Base-by-base conservation (phyloP, 768 basidiomycete genomes). In the Phylloporus arenicola region DNA sequence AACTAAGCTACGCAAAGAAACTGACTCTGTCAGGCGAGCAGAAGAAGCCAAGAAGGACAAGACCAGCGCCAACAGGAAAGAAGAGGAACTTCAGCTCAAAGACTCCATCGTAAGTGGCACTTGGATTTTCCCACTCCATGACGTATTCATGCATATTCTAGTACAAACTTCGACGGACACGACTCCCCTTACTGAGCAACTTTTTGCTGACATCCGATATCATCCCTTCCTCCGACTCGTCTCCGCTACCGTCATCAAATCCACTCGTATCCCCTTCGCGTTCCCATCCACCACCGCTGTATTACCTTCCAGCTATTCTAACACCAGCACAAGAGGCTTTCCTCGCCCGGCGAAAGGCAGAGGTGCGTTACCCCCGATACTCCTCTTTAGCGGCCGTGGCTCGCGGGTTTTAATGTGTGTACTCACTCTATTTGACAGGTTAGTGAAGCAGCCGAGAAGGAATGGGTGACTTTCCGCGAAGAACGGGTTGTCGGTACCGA, bases 31-130 rank as follows among this genome's bases (percentile, higher is more conserved):
- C 71, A 81, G 88, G 67, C 78, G 84, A 68, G 83, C 84, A 58
- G 88, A 89, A 75, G 88, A 91, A 70, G 84, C 83, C 53, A 89
- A 89, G 71, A 87, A 87, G 68, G 86, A 88, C 70, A 88, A 88
- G 69, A 80, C 80, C 43, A 55, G 64, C 34, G 86, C 88, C 41
- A 87, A 82, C 67, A 75, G 87, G 55, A 88, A 81, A 67, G 89
- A 92, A 70, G 87, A 90, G 64, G 88, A 92, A 7, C 64, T 89
- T 41, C 84, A 86, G 59, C 75, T 90, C 44, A 86, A 83, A 68
- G 88, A 90, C 59, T 88, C 85, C 8, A 80, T 91, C 57, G 88
- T 88, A 61, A 48, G 88, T 77, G 17, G 25, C 20, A 37, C 17
- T 31, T 31, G 39, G 1, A 7, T 45, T 37, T 24, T 43, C 43